phyloP scores from a whole-genome alignment of 2,329 filamentous ascomycete species.

The Trichophyton benhamiae region DNA sequence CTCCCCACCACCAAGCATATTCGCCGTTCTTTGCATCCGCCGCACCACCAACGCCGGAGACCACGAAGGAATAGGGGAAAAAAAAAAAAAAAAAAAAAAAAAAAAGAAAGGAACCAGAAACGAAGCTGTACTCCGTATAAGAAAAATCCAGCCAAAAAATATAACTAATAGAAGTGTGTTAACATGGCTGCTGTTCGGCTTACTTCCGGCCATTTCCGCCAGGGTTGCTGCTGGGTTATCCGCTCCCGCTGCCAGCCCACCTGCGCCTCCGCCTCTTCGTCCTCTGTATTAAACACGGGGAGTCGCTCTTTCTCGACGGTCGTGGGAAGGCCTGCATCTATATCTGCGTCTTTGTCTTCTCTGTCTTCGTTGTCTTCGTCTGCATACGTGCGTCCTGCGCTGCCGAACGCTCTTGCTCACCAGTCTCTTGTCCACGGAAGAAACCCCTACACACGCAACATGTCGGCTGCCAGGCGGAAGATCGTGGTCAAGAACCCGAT shows the following conservation, averaged over 20 bases:
- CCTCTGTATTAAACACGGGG: neutral
- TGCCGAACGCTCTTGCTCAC: slow-evolving; percentile 11
- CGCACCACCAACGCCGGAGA: no score
- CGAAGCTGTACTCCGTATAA: neutral
- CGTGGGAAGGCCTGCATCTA: neutral
- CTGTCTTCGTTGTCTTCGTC: slow-evolving; percentile 19
- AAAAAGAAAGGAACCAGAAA: neutral
- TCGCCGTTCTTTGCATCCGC: no score
- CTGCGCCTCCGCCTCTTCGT: slow-evolving; percentile 3
- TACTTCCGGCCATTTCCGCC: slow-evolving; percentile 30
- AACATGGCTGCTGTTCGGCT: slow-evolving; percentile 27
- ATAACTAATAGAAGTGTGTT: neutral
- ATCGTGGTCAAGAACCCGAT: slow-evolving; percentile 99
- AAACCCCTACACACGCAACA: slow-evolving; percentile 29
- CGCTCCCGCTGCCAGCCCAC: slow-evolving; percentile 17
- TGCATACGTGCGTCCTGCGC: slow-evolving; percentile 18
- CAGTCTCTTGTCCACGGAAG: slow-evolving; percentile 1
- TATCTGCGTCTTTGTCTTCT: slow-evolving; percentile 15
- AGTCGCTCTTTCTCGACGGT: slow-evolving; percentile 11
- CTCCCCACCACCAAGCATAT: neutral
- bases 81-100: neutral
- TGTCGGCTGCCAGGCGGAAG: slow-evolving; percentile 50
- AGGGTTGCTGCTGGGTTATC: slow-evolving; percentile 13
- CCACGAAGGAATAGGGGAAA: neutral
- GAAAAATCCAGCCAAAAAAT: neutral